Evolutionary conservation across 306 rosid species (phyloP), one percentile per base, ranked within the genome.

Genomic region (Canavalia gladiata): DNA sequence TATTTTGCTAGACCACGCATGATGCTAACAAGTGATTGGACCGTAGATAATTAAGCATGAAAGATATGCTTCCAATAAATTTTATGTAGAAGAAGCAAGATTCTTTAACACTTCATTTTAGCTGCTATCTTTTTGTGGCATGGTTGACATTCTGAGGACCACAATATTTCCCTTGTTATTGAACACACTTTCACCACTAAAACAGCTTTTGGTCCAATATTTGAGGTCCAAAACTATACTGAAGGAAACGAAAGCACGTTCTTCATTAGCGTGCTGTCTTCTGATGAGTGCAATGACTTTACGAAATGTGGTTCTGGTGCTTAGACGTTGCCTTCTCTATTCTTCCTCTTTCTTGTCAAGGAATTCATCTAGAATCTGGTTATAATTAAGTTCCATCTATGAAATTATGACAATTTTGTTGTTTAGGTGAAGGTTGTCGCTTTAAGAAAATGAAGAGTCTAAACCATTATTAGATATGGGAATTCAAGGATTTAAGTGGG

Each of bases 111-210:
- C 54, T 50, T 11, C 2, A 8, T 68, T 64, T 57, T 29, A 33
- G 50, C 45, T 69, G 70, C 74, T 57, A 74, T 46, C 56, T 46
- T 56, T 81, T 39, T 13, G 73, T 43, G 66, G 35, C 49, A 68
- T 68, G 83, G 80, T 85, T 83, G 85, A 84, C 79, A 80, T 74
- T 59, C 47, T 68, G 3, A 80, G 87, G 90, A 63, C 89, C 88
- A 86, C 84, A 76, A 64, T 18, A 18, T 18, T 74, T 59, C 25
- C 65, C 12, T 30, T 6, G 5, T 56, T 55, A 49, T 70, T 68
- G 51, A 77, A 80, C 72, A 77, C 58, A 31, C 83, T 77, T 84
- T 10, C 59, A 87, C 76, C 30, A 65, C 63, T 2, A 2, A 37
- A 45, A 60, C 55, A 78, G 82, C 81, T 76, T 65, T 83, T 55